Percentiles rank a stretch among this genome's conserved stretches.
phyloP scores from a whole-genome alignment of 2,329 filamentous ascomycete species.

The Paecilomyces fulvus region DNA sequence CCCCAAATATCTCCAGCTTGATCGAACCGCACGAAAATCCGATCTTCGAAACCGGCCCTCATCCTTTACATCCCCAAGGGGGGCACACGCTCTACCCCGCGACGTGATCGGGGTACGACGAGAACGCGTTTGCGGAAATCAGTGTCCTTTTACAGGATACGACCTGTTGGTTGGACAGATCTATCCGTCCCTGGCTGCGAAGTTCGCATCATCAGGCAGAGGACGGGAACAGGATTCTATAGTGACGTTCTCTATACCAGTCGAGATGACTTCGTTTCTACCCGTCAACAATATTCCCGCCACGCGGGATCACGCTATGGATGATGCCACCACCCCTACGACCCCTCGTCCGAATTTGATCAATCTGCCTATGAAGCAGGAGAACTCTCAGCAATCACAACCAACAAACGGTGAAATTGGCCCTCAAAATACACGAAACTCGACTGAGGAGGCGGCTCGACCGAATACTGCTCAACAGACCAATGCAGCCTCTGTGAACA shows the following conservation, averaged over 20 bases:
- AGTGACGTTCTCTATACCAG: conserved; percentile 13
- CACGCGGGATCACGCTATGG: conserved; percentile 35
- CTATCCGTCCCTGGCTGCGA: too few relatives aligned
- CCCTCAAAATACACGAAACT: conserved; percentile 30
- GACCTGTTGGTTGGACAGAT: too few relatives aligned
- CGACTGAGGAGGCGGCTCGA: conserved; percentile 43
- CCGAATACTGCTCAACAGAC: conserved; percentile 33
- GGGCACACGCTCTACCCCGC: neutral
- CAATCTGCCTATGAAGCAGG: conserved; percentile 29
- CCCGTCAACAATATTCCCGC: conserved; percentile 51
- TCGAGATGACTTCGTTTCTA: conserved; percentile 51
- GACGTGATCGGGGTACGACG: neutral
- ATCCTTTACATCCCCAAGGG: neutral
- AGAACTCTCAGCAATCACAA: conserved; percentile 4
- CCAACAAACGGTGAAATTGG: conserved; percentile 24
- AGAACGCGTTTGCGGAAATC: neutral
- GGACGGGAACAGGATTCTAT: neutral
- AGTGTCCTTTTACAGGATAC: neutral
- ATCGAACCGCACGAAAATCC: neutral
- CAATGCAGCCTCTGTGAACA: conserved; percentile 36
- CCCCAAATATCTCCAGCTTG: neutral
- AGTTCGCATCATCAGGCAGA: too few relatives aligned
- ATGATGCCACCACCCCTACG: conserved; percentile 48
- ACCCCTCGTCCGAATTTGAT: conserved; percentile 43
- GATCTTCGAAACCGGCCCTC: neutral